A percentile compares a stretch with the other conserved stretches of the same genome.
These are phyloP conservation scores for Phlebopus sp. DNA, from an alignment of 1,284 basidiomycete genomes.

Conservation along the genomic window DNA sequence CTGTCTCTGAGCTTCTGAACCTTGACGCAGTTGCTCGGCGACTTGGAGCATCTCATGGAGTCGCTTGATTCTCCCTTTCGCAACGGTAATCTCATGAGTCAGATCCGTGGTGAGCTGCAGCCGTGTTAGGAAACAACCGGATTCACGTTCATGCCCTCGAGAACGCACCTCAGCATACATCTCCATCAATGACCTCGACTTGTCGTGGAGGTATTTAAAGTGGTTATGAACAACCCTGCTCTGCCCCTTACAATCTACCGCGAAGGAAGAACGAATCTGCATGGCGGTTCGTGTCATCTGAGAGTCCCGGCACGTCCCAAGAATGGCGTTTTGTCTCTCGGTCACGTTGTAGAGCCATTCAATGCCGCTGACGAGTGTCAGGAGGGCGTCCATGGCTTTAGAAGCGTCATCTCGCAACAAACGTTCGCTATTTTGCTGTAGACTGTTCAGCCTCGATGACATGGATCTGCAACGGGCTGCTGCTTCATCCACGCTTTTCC, in stretches of 20 bases:
- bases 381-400: neutral
- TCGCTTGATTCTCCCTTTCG: neutral
- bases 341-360: neutral
- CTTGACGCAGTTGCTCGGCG: neutral
- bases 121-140: neutral
- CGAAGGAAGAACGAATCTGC: neutral
- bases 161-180: neutral
- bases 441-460: neutral
- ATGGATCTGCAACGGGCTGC: neutral
- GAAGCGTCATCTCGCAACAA: neutral
- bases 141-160: neutral
- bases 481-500: neutral
- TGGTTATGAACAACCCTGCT: neutral
- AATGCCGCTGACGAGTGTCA: neutral
- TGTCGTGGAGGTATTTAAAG: neutral
- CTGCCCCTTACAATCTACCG: neutral
- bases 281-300: neutral
- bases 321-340: neutral
- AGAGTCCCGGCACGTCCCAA: neutral
- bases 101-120: neutral
- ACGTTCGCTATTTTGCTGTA: neutral
- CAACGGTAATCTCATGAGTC: neutral
- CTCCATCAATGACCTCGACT: neutral
- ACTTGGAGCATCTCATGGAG: neutral
- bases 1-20: neutral